A percentile compares a stretch with the other conserved stretches of the same genome.
phyloP scores from a whole-genome alignment of 371 early-diverging fungal species.

The Entomophthora muscae region DNA sequence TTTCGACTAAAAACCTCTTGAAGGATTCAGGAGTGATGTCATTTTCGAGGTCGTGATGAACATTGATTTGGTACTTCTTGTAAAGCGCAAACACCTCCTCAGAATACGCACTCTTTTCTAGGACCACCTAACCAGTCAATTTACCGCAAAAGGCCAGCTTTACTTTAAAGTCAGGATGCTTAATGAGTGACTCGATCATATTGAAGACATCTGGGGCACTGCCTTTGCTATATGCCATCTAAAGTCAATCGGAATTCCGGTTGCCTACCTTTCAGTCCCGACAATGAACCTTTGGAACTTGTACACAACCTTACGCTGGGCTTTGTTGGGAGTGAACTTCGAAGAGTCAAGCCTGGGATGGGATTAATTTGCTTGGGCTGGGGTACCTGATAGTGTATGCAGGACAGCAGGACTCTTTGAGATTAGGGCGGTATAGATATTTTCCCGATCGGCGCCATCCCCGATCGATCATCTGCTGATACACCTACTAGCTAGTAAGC shows the following conservation, averaged over 20 bases:
- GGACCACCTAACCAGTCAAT: conserved; percentile 27
- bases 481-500: conserved; percentile 24
- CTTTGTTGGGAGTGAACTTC: conserved; percentile 30
- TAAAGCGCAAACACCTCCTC: conserved; percentile 59
- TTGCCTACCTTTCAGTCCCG: not conserved
- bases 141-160: too few species aligned
- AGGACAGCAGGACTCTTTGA: conserved; percentile 41
- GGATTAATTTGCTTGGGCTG: not conserved
- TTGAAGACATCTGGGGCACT: too few species aligned
- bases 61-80: conserved; percentile 49
- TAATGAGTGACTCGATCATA: too few species aligned
- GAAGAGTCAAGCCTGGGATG: conserved; percentile 24
- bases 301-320: conserved; percentile 46
- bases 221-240: not conserved
- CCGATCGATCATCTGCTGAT: conserved; percentile 39
- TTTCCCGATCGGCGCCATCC: conserved; percentile 52
- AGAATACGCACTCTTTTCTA: conserved; percentile 44
- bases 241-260: not conserved
- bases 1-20: conserved; percentile 49
- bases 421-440: conserved; percentile 40
- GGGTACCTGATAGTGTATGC: conserved; percentile 44
- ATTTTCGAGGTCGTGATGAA: conserved; percentile 55
- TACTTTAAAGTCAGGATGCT: too few species aligned
- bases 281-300: conserved; percentile 30
- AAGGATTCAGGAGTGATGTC: conserved; percentile 32